phyloP scores from a whole-genome alignment of 2,329 filamentous ascomycete genomes.

The Trichoderma simmonsii region DNA sequence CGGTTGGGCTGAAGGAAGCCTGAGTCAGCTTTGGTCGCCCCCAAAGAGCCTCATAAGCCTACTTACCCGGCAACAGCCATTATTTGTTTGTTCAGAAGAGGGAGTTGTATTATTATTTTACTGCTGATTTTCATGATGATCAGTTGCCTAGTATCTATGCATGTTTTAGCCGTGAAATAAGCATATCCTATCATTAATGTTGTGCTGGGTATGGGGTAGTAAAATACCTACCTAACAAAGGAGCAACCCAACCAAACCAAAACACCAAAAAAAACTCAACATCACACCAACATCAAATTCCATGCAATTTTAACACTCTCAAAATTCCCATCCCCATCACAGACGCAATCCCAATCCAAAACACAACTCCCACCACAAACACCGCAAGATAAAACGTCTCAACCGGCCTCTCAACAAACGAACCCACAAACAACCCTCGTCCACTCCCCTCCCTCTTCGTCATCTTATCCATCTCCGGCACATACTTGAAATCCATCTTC shows the following conservation, averaged over 20 bases:
- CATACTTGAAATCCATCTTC: constrained; percentile 34
- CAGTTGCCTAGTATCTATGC: neutral
- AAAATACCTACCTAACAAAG: neutral
- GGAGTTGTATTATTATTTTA: neutral
- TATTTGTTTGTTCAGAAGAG: neutral
- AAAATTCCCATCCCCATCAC: neutral
- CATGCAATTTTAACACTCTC: neutral
- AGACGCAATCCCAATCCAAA: neutral
- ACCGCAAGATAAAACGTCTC: constrained; percentile 27
- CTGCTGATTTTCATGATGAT: neutral
- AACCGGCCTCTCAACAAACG: constrained; percentile 24
- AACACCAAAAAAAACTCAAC: neutral
- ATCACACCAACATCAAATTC: too few species aligned
- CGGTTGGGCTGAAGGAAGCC: neutral
- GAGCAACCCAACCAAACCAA: neutral
- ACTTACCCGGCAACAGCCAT: neutral
- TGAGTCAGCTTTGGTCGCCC: neutral
- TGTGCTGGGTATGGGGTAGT: neutral
- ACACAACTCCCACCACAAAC: constrained; percentile 23
- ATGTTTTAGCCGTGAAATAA: neutral
- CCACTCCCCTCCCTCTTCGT: constrained; percentile 26
- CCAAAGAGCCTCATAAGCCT: neutral
- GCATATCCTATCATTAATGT: neutral
- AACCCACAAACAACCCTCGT: constrained; percentile 14
- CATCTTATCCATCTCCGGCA: constrained; percentile 25